Evolutionary conservation across 1,139 yeast genomes (phyloP).

Genomic region (Keqinozyma sinolaborantium): DNA sequence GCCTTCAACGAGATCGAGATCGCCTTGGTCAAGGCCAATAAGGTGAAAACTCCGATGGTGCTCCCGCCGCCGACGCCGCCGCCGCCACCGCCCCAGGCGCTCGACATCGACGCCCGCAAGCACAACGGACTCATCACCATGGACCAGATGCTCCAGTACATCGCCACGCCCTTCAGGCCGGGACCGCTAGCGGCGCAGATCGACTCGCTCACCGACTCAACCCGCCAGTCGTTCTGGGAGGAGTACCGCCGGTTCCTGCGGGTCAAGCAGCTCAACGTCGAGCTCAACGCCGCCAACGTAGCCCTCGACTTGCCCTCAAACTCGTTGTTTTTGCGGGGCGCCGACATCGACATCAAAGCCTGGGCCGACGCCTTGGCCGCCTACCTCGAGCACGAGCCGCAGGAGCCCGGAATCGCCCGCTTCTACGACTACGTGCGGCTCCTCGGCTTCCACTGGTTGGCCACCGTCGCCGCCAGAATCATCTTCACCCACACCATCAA

Average conservation of each 20-base stretch:
- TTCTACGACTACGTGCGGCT: not conserved
- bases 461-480: not conserved
- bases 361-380: not conserved
- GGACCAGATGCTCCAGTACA: not conserved
- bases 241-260: not conserved
- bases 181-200: not conserved
- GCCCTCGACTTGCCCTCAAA: constrained; percentile 2
- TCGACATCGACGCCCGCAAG: not conserved
- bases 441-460: not conserved
- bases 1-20: not conserved
- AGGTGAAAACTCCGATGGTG: not conserved
- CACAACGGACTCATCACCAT: not conserved
- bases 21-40: not conserved
- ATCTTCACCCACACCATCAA: not conserved
- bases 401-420: not conserved
- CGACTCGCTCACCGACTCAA: not conserved
- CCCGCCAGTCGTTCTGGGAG: not conserved
- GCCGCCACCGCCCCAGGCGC: not conserved
- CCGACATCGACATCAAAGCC: not conserved
- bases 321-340: not conserved
- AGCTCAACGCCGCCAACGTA: not conserved
- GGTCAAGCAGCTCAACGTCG: not conserved
- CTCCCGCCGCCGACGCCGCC: not conserved
- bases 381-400: not conserved
- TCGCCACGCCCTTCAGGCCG: not conserved